Conservation (phyloP, 2,329 filamentous ascomycete genomes). For the Aspergillus candidus region DNA sequence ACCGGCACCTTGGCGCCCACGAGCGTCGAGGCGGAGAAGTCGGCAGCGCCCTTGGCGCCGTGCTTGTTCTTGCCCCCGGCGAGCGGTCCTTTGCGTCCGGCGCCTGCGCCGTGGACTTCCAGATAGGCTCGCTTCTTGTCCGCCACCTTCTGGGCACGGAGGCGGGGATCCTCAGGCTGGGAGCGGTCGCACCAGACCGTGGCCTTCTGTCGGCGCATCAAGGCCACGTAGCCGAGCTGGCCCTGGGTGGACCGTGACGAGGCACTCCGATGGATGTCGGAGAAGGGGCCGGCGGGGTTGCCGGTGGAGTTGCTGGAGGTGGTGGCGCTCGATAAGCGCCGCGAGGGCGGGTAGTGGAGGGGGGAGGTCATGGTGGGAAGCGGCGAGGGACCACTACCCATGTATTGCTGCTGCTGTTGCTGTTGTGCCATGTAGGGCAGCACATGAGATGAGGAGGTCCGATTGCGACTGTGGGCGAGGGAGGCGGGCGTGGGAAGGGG, state of each 20-base stretch:
- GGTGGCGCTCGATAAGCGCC: constrained; percentile 37
- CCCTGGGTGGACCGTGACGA: constrained; percentile 67
- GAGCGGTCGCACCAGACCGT: constrained; percentile 97
- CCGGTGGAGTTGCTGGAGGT: constrained; percentile 37
- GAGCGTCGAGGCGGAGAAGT: constrained; percentile 71
- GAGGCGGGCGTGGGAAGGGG: constrained; percentile 22
- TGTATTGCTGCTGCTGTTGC: constrained; percentile 18
- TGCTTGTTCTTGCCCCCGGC: constrained; percentile 77
- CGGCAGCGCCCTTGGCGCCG: constrained; percentile 71
- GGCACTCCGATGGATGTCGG: constrained; percentile 60
- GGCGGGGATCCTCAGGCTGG: constrained; percentile 82
- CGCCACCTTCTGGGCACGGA: constrained; percentile 74
- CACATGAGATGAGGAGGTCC: constrained; percentile 35
- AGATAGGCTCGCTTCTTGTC: constrained; percentile 81
- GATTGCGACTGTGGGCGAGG: constrained; percentile 30
- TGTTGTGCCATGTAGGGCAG: constrained; percentile 23
- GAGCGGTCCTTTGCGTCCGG: constrained; percentile 57
- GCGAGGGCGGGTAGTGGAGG: constrained; percentile 20
- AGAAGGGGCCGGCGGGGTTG: constrained; percentile 23
- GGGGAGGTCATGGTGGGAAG: constrained; percentile 24
- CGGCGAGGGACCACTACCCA: constrained; percentile 16
- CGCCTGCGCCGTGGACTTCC: constrained; percentile 62
- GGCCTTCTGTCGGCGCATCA: constrained; percentile 94
- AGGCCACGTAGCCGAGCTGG: constrained; percentile 78
- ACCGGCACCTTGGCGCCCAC: constrained; percentile 78